These are phyloP conservation scores for Sporisorium scitamineum DNA, from an alignment of 1,284 basidiomycete species.

Conservation along the genomic window DNA sequence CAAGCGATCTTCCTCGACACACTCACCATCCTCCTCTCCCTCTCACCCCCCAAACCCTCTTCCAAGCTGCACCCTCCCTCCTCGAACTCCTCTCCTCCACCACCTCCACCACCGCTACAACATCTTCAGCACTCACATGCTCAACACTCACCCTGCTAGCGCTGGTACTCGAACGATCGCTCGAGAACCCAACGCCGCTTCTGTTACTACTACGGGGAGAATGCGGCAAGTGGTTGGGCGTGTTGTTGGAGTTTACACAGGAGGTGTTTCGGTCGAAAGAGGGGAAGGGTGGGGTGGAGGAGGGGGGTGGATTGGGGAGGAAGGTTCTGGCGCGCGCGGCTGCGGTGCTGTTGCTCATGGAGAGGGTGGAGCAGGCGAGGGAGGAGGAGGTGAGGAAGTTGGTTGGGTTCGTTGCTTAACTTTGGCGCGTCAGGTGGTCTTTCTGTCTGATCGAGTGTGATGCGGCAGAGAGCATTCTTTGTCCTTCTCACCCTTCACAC, in stretches of 20 bases:
- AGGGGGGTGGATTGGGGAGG: neutral
- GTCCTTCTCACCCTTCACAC: too few species aligned
- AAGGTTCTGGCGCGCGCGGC: slow-evolving; percentile 18
- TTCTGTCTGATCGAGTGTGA: too few species aligned
- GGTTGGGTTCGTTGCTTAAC: slow-evolving; percentile 17
- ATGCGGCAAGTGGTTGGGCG: neutral
- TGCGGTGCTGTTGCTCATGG: slow-evolving; percentile 20
- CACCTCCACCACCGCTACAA: neutral
- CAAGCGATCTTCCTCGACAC: slow-evolving; percentile 82
- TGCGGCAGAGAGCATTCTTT: too few species aligned
- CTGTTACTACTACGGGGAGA: neutral
- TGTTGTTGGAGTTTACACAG: slow-evolving; percentile 2
- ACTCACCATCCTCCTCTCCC: slow-evolving; percentile 76
- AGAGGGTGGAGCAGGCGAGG: slow-evolving; percentile 9
- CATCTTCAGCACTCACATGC: neutral
- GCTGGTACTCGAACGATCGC: neutral
- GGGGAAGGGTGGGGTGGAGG: neutral
- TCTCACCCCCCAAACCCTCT: neutral
- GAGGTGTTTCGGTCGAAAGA: slow-evolving; percentile 4
- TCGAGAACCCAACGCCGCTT: neutral
- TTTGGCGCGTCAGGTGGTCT: too few species aligned
- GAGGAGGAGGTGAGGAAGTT: neutral
- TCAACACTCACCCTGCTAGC: neutral
- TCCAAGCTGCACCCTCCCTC: neutral
- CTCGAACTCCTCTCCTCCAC: slow-evolving; percentile 24